Evolutionary conservation across 148 eudicot genomes (phyloP).

Genomic region (Fallopia convolvulus): DNA sequence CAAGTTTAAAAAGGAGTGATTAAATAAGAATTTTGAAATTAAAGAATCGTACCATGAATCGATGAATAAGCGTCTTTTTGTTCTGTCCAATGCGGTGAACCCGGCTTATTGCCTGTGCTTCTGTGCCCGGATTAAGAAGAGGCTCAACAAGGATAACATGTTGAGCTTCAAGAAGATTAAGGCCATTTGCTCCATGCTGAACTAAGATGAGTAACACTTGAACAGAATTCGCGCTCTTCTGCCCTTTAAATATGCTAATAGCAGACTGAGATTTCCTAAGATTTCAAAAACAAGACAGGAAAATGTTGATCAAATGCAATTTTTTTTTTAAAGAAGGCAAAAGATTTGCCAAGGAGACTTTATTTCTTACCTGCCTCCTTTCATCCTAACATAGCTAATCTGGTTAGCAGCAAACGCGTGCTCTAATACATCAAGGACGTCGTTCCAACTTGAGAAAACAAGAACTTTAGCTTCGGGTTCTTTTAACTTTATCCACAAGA

Average conservation of each 20-base stretch:
- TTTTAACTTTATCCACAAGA: conserved; percentile 62
- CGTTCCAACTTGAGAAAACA: conserved; percentile 97
- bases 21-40: no score
- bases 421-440: conserved; percentile 87
- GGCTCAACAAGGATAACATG: conserved; percentile 96
- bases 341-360: not conserved
- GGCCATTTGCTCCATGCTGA: conserved; percentile 95
- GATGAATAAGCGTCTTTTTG: conserved; percentile 70
- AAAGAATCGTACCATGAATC: conserved; percentile 55
- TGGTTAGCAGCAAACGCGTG: conserved; percentile 74
- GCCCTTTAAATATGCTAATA: conserved; percentile 67
- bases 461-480: conserved; percentile 72
- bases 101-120: conserved; percentile 94
- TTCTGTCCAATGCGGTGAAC: conserved; percentile 91
- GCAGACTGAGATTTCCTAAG: conserved; percentile 75
- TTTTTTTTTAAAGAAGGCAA: not conserved
- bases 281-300: not conserved
- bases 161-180: conserved; percentile 93
- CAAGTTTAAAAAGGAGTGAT: no score
- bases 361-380: conserved; percentile 70
- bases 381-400: conserved; percentile 74
- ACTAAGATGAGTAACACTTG: conserved; percentile 73
- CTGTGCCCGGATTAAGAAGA: conserved; percentile 88
- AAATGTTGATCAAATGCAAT: not conserved
- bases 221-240: conserved; percentile 28